Evolutionary conservation across 2,329 filamentous ascomycete genomes (phyloP), one percentile per base, ranked within the genome.

Genomic region (Xylariales sp.): DNA sequence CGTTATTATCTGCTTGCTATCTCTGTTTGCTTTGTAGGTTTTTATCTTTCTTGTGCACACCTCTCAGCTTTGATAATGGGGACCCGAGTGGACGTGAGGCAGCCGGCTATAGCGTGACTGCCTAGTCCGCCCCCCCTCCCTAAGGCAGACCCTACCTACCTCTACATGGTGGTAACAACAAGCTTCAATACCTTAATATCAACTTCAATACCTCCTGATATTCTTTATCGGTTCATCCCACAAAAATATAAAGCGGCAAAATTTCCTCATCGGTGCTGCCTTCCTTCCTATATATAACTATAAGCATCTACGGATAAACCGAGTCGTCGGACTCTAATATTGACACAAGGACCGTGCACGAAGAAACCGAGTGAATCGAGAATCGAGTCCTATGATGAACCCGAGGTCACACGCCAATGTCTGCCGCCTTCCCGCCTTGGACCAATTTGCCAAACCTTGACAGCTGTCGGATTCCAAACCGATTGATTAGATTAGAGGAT

Each of bases 391-490:
- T 48, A 32, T 36, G 34, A 8, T 34, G 32, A 34, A 64, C 39
- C 18, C 41, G 41, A 49, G 23, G 23, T 23, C 23, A 23, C 28
- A 12, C 28, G 2, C 3, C 6, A 52, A 52, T 23, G 30, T 14
- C 54, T 23, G 23, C 23, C 23, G 23, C 23, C 23, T 23, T 23
- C 23, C 23, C 36, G 30, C 28, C 32, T 30, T n/a, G n/a, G 12
- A 23, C 43, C 60, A 48, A 5, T 23, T 28, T 48, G 43, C 34
- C 49, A 30, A 41, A 41, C 6, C 48, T 4, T 12, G 43, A 12
- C 65, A 64, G 55, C 60, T 64, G 65, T 18, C 55, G 18, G 28
- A 16, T 23, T n/a, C 10, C 16, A 18, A 32, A 7, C 8, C 39
- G 49, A 56, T 7, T 30, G 57, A 56, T 41, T 30, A 50, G 41